Percentiles rank a stretch among this genome's conserved stretches.
These are phyloP conservation scores for Drechslera avenae DNA, from an alignment of 2,329 filamentous ascomycete species.

Conservation along the genomic window DNA sequence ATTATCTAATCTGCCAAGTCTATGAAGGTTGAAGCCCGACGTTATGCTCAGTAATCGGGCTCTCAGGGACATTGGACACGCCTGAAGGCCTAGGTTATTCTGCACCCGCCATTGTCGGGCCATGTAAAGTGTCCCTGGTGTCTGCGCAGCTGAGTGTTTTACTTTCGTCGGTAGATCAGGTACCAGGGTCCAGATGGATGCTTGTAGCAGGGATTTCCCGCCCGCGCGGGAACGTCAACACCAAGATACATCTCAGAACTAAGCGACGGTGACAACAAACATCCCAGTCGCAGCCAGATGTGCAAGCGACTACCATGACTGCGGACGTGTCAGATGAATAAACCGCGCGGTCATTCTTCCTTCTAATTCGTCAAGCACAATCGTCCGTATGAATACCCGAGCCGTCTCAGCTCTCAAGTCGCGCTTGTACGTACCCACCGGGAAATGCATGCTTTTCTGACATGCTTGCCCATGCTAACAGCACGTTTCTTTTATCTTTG, in stretches of 20 bases:
- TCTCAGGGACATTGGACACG: neutral
- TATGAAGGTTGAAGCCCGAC: neutral
- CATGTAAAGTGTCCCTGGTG: constrained; percentile 11
- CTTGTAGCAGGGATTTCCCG: constrained; percentile 33
- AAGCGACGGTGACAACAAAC: constrained; percentile 24
- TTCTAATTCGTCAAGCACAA: constrained; percentile 13
- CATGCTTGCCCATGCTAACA: constrained; percentile 24
- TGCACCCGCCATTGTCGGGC: constrained; percentile 20
- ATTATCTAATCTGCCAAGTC: no score
- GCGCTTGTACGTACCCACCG: constrained; percentile 5
- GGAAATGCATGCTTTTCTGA: constrained; percentile 27
- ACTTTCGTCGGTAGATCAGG: constrained; percentile 25
- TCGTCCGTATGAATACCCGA: constrained; percentile 12
- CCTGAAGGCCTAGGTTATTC: constrained; percentile 4
- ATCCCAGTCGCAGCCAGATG: constrained; percentile 18
- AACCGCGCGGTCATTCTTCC: constrained; percentile 17
- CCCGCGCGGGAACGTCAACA: constrained; percentile 22
- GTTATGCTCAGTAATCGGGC: neutral
- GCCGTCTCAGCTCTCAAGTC: constrained; percentile 9
- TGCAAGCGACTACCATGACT: constrained; percentile 21
- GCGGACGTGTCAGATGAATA: constrained; percentile 5
- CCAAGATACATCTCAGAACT: constrained; percentile 18
- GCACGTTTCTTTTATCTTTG: constrained; percentile 7
- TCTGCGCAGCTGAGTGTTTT: constrained; percentile 18
- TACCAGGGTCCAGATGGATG: constrained; percentile 16